Percentiles rank a stretch among this genome's conserved stretches.
Evolutionary conservation across 768 basidiomycete genomes (phyloP).

Genomic region (Trametes punicea): DNA sequence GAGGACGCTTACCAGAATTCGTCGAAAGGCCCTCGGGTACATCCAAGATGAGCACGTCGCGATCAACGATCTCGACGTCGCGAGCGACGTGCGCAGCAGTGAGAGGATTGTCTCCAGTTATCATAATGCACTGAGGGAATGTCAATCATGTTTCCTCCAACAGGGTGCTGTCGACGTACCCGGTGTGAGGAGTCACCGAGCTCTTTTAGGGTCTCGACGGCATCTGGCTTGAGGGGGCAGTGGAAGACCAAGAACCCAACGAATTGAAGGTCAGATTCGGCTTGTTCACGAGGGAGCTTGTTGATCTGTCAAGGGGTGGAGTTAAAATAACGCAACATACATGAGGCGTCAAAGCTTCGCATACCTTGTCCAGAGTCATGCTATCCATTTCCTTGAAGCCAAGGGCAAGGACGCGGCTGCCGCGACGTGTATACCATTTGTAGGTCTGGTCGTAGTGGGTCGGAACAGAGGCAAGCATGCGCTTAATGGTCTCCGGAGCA

Average conservation of each 20-base stretch:
- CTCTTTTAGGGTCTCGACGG: conserved; percentile 88
- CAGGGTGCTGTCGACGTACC: conserved; percentile 45
- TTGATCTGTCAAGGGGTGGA: conserved; percentile 61
- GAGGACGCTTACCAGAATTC: conserved; percentile 51
- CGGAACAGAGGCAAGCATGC: conserved; percentile 76
- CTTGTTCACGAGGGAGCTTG: conserved; percentile 74
- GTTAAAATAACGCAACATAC: background rate
- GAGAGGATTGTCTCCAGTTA: conserved; percentile 97
- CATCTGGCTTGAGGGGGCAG: conserved; percentile 93
- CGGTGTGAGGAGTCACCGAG: conserved; percentile 94
- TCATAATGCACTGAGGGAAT: conserved; percentile 85
- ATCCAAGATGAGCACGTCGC: conserved; percentile 91
- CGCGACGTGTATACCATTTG: conserved; percentile 90
- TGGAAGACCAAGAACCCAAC: conserved; percentile 99
- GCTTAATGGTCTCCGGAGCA: conserved; percentile 94
- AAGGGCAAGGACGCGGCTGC: conserved; percentile 90
- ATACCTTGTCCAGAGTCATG: conserved; percentile 70
- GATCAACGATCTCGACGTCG: conserved; percentile 96
- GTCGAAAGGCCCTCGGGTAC: conserved; percentile 66
- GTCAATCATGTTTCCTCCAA: conserved; percentile 6
- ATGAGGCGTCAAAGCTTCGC: conserved; percentile 11
- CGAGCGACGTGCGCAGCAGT: conserved; percentile 95
- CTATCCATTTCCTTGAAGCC: conserved; percentile 81
- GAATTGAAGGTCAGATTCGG: conserved; percentile 77
- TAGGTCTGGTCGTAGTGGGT: conserved; percentile 88